Evolutionary conservation across 116 monocot genomes (phyloP), one percentile per base, ranked within the genome.

Genomic region (Dioscorea cayenensis): DNA sequence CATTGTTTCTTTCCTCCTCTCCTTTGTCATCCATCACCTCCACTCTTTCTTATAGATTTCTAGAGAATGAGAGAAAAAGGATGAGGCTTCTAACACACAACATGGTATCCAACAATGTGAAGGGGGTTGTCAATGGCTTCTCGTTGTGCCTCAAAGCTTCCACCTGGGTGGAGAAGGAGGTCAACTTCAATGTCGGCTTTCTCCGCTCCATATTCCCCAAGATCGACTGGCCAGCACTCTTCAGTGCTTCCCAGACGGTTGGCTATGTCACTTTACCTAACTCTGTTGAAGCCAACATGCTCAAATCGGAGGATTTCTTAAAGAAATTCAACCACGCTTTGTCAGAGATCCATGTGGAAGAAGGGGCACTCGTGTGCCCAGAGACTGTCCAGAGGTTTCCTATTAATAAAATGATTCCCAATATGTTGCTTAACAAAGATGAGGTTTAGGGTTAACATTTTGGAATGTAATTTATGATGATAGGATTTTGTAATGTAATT

Each of bases 71-170:
- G n/a, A 51, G 51, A 9, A 5, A 51, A 5, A 51, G 51, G 60
- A 60, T 60, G 60, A 60, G 60, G 60, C n/a, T 60, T 6, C 19
- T 60, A n/a, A 60, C 60, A 2, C 60, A 60, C 60, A 60, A 60
- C 60, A 60, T 60, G 60, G 1, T 60, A n/a, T 14, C 60, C 19
- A n/a, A 8, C 60, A 60, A 60, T 8, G 21, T 60, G 7, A 60
- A 60, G n/a, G 60, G 60, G 21, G 60, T 60, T 14, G 60, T n/a
- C n/a, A 60, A 60, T n/a, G 60, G 60, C 19, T 60, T n/a, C 60
- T 13, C n/a, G 60, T 13, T 60, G 18, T 13, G 60, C 18, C 60
- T 60, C 19, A 13, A 60, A n/a, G 60, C 21, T 7, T 18, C 17
- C 5, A 60, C 7, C 0, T 60, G 60, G 60, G 60, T 21, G 6